Base-by-base conservation (phyloP, 495 filamentous ascomycete genomes). In the Podospora appendiculata region DNA sequence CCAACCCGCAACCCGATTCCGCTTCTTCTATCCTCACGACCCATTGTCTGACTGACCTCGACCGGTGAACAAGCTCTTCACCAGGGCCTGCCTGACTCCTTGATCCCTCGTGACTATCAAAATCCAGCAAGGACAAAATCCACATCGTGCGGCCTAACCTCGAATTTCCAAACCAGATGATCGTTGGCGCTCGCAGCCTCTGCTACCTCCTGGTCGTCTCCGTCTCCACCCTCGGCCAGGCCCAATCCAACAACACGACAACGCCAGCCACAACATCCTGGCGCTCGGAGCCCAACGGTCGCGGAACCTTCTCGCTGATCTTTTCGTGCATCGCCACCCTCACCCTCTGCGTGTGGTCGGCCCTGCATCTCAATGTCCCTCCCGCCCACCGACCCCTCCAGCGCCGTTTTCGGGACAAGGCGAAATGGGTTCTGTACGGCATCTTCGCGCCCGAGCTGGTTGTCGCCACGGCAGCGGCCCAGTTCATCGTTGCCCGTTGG, bases 291-390 rank as follows among this genome's bases (percentile, higher is more conserved):
- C 54, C 54, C 8, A 48, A 56, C 16, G 54, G 54, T 25, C 48
- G 48, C 8, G 48, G 54, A 11, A 56, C 54, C 16, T 40, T 50
- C 16, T 47, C 51, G 8, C 51, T 58, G 11, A 10, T 58, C 17
- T 33, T 53, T 10, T 48, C 51, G 1, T 58, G 47, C 35, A 19
- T 58, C 36, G 40, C 51, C 8, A 53, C 55, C 10, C 47, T 58
- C 14, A 53, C 43, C 13, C 55, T 58, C 12, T 58, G 51, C 16
- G 55, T 58, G 32, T 58, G 51, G 47, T 51, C 55, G n/a, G 55
- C 55, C 6, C 41, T 58, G 14, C 55, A 58, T 18, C 51, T 58
- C 55, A 58, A 58, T 13, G 55, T 58, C 8, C 55, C 50, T 6
- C 18, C 36, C 10, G 19, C 34, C 11, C 32, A 51, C 12, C 42